A percentile compares a stretch with the other conserved stretches of the same genome.
These are phyloP conservation scores for Yamadazyma diddensiae DNA, from an alignment of 1,139 yeast species.

Conservation along the genomic window DNA sequence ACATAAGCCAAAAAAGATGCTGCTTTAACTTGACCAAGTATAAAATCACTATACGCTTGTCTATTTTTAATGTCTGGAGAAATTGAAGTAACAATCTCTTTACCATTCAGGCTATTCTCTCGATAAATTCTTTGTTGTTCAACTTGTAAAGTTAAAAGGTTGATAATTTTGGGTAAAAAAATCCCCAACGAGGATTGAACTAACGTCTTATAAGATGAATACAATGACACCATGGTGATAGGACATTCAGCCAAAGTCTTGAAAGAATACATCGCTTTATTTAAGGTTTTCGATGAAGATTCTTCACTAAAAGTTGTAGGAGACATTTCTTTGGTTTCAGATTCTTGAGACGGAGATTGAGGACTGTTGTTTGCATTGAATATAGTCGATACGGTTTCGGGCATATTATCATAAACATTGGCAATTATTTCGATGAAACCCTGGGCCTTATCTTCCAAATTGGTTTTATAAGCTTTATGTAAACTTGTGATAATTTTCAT, in stretches of 20 bases:
- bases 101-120: slow-evolving; percentile 62
- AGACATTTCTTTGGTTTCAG: slow-evolving; percentile 29
- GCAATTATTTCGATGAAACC: slow-evolving; percentile 77
- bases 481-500: slow-evolving; percentile 87
- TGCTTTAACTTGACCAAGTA: slow-evolving; percentile 94
- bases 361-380: slow-evolving; percentile 35
- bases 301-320: slow-evolving; percentile 35
- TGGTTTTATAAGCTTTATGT: slow-evolving; percentile 78
- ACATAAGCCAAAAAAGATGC: slow-evolving; percentile 94
- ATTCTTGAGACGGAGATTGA: slow-evolving; percentile 30
- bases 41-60: slow-evolving; percentile 81
- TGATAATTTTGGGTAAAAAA: slow-evolving; percentile 81
- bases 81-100: slow-evolving; percentile 48
- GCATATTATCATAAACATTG: slow-evolving; percentile 77
- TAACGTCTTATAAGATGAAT: slow-evolving; percentile 79
- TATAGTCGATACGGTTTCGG: slow-evolving; percentile 65
- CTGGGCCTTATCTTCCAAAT: slow-evolving; percentile 68
- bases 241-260: slow-evolving; percentile 96
- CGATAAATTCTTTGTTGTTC: slow-evolving; percentile 38
- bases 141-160: slow-evolving; percentile 73
- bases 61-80: slow-evolving; percentile 74
- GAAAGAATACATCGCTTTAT: slow-evolving; percentile 73
- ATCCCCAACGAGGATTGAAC: slow-evolving; percentile 69
- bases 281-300: slow-evolving; percentile 36
- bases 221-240: slow-evolving; percentile 88